Evolutionary conservation across 176 grass and related monocot species (phyloP), one percentile per base, ranked within the genome.

Genomic region (Ampelocalamus luodianensis): DNA sequence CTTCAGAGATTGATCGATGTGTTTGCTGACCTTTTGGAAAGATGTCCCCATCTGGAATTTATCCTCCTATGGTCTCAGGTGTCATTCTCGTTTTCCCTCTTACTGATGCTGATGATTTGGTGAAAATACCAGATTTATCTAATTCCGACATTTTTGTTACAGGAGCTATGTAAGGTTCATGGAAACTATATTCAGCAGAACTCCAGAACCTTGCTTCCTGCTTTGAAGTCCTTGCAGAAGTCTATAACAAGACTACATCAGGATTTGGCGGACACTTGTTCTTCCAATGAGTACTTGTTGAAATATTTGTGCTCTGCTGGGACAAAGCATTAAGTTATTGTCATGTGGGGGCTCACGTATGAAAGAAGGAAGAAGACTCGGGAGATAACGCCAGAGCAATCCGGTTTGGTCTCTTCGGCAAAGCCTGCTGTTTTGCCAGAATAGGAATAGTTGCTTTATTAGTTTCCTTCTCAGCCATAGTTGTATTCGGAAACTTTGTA

Each of bases 281-380:
- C 93, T 81, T 99, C 93, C 5, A 99, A 96, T 15, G 96, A 99
- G 76, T 99, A 96, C 74, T 86, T 99, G 49, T 87, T 99, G 76
- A 95, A 84, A 72, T 99, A 99, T 73, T 78, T 99, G 45, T 92
- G 83, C 45, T 89, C 91, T 55, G 65, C 86, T 55, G 90, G 88
- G 59, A 86, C 88, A 45, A 92, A 84, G 68, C 88, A 72, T 60
- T 90, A 90, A 58, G 79, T 51, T 81, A 50, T n/a, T n/a, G n/a
- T n/a, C n/a, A n/a, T n/a, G n/a, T n/a, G n/a, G n/a, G n/a, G n/a
- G n/a, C n/a, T n/a, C n/a, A n/a, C n/a, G n/a, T n/a, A n/a, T n/a
- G n/a, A n/a, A n/a, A n/a, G n/a, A n/a, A n/a, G n/a, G n/a, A n/a
- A n/a, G n/a, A n/a, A n/a, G n/a, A n/a, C n/a, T n/a, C n/a, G n/a